Percentiles rank a stretch among this genome's conserved stretches.
phyloP scores from a whole-genome alignment of 2,329 filamentous ascomycete species.

The Trichoderma harzianum region DNA sequence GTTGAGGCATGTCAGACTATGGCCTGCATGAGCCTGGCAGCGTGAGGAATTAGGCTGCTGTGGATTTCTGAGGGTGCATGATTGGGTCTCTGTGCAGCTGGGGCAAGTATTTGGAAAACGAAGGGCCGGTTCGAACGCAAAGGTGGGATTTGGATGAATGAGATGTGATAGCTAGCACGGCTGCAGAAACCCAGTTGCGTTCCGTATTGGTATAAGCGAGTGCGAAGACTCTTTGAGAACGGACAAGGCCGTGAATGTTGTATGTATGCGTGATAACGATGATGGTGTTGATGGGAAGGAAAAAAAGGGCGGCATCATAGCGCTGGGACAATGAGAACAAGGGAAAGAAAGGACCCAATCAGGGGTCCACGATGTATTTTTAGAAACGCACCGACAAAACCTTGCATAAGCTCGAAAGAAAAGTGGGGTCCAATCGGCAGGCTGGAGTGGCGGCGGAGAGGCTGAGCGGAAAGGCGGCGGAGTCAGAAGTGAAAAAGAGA shows the following conservation, averaged over 20 bases:
- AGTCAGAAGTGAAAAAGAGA: not conserved
- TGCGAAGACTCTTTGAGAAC: not conserved
- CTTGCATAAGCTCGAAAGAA: not conserved
- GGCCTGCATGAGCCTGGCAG: not conserved
- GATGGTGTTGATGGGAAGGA: not conserved
- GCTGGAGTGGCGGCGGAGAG: conserved; percentile 9
- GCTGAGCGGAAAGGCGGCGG: conserved; percentile 10
- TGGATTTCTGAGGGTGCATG: not conserved
- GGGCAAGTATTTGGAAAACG: not conserved
- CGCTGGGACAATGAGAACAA: not conserved
- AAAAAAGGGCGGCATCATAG: not conserved
- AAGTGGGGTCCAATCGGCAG: conserved; percentile 1
- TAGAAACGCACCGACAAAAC: not conserved
- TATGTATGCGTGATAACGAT: not conserved
- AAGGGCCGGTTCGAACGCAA: not conserved
- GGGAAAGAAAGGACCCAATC: not conserved
- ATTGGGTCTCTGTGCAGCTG: not conserved
- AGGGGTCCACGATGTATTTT: not conserved
- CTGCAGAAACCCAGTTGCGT: not conserved
- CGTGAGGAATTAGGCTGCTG: not conserved
- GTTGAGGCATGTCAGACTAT: not conserved
- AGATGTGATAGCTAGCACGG: not conserved
- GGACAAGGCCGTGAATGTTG: not conserved
- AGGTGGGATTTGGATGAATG: not conserved
- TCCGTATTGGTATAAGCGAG: not conserved